Base-by-base conservation (phyloP, 2,329 filamentous ascomycete species). In the Paecilomyces variotii region DNA sequence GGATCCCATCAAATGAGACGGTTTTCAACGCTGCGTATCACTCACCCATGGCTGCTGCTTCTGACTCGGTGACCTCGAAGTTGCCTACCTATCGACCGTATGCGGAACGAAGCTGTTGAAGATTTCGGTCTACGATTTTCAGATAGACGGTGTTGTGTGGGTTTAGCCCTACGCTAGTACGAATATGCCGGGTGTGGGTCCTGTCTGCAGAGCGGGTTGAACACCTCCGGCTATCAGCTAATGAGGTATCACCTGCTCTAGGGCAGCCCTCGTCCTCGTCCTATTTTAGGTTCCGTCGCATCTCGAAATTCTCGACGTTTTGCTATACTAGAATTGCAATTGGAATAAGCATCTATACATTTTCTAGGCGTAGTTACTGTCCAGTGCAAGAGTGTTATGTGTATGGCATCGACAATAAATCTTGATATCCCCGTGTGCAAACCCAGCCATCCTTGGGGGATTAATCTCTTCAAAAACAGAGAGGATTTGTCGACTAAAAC, bases 11-110 rank as follows among this genome's bases (percentile, higher is more conserved):
- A 26, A 55, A 34, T 25, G 30, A 24, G n/a, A 24, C 6, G 27
- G 34, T 24, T 32, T 54, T 12, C 27, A 10, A 35, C 6, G n/a
- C 30, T 56, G 50, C 27, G 27, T 34, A 14, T 26, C 14, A 59
- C 60, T 24, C 75, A 77, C 74, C 74, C 74, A 77, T 77, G 72
- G 74, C 73, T 76, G 72, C 72, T 73, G 69, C 64, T 67, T 68
- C 64, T 72, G 65, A 69, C 39, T 71, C 65, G 70, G 70, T 72
- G 68, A 68, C 68, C 70, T 72, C 68, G 65, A 66, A 70, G 69
- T 72, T 73, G 63, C 69, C 70, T 73, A 68, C 70, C 71, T 73
- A 69, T 74, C 70, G 72, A 72, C 71, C 70, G 65, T 67, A 68
- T 68, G 65, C 62, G 66, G 71, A 70, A 65, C 69, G 67, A 68